phyloP scores from a whole-genome alignment of 2,329 filamentous ascomycete genomes.

The Aspergillus caelatus region DNA sequence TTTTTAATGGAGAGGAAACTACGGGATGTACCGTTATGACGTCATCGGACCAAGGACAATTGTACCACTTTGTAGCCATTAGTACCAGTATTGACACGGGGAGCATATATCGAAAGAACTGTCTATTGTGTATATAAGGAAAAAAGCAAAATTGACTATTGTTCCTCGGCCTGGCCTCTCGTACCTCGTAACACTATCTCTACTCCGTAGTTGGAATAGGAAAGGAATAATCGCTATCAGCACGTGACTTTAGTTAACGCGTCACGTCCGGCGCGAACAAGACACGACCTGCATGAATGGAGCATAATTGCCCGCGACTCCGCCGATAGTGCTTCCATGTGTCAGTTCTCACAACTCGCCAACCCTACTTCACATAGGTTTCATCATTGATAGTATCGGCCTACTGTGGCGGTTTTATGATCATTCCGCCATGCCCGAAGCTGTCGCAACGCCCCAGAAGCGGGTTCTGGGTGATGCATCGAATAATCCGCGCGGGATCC shows the following conservation, averaged over 20 bases:
- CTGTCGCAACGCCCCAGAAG: conserved; percentile 62
- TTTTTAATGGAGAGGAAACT: too few species aligned
- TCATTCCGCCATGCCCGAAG: conserved; percentile 41
- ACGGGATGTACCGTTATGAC: background rate
- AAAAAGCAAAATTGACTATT: too few species aligned
- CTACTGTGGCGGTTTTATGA: conserved; percentile 17
- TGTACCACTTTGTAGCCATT: too few species aligned
- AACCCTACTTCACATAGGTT: background rate
- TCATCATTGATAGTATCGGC: background rate
- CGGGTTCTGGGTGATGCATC: conserved; percentile 71
- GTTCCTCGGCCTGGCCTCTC: too few species aligned
- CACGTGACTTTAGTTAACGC: conserved; percentile 13
- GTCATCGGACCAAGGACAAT: background rate
- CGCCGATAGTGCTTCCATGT: background rate
- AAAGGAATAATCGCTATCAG: background rate
- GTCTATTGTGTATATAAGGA: background rate
- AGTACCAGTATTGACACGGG: too few species aligned
- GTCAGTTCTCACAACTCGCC: background rate
- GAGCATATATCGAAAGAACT: too few species aligned
- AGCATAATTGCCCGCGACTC: conserved; percentile 17
- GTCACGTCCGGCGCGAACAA: conserved; percentile 24
- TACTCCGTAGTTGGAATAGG: too few species aligned
- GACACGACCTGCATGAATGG: conserved; percentile 20
- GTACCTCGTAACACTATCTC: too few species aligned
- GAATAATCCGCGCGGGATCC: conserved; percentile 64